Percentiles rank a stretch among this genome's conserved stretches.
phyloP scores from a whole-genome alignment of 345 rosid species.

The Linum lewisii region DNA sequence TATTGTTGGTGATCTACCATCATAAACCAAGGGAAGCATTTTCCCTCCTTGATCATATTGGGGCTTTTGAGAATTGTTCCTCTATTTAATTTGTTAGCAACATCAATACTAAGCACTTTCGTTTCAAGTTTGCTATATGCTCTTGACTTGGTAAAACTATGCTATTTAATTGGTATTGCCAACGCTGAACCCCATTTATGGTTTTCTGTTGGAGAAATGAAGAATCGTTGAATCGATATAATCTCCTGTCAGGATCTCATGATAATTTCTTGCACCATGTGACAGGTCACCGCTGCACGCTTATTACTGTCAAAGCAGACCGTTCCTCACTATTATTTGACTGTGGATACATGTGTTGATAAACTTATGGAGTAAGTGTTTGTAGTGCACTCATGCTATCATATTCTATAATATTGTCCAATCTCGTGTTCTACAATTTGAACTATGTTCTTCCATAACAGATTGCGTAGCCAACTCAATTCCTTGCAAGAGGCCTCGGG shows the following conservation, averaged over 20 bases:
- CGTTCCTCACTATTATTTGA: constrained; percentile 91
- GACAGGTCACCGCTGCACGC: constrained; percentile 89
- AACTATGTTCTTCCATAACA: constrained; percentile 23
- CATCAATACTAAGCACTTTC: not conserved
- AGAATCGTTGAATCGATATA: too few relatives aligned
- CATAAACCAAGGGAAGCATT: not conserved
- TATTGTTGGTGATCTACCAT: not conserved
- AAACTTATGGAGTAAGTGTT: constrained; percentile 72
- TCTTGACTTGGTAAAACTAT: too few relatives aligned
- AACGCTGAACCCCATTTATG: too few relatives aligned
- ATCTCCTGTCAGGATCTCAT: constrained; percentile 8
- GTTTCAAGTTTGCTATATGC: not conserved
- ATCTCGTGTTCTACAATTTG: not conserved
- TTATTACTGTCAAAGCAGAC: constrained; percentile 89
- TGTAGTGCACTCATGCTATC: not conserved
- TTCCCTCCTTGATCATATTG: not conserved
- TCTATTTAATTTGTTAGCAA: not conserved
- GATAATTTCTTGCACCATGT: constrained; percentile 15
- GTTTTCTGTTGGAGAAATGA: too few relatives aligned
- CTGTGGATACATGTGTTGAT: constrained; percentile 91
- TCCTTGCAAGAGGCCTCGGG: constrained; percentile 82
- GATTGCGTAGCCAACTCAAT: constrained; percentile 73
- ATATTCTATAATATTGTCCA: not conserved
- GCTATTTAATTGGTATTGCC: too few relatives aligned
- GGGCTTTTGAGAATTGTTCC: not conserved